A percentile compares a stretch with the other conserved stretches of the same genome.
phyloP scores from a whole-genome alignment of 305 asterid genomes.

The Withania somnifera region DNA sequence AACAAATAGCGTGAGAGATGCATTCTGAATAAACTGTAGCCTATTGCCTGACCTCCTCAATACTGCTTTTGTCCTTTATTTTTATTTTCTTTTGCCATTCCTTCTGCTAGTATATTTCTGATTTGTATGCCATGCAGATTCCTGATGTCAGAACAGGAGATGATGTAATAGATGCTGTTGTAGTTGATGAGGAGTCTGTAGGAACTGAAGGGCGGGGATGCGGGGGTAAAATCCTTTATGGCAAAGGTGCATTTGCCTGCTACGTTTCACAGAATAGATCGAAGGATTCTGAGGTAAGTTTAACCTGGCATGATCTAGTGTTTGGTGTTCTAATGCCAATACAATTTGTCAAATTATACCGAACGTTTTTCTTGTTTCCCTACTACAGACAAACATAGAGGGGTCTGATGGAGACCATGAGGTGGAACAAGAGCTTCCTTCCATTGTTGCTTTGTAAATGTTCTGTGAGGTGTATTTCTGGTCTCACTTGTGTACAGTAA shows the following conservation, averaged over 20 bases:
- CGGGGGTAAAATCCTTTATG: slow-evolving; percentile 86
- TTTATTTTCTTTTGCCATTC: neutral
- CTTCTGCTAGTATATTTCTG: neutral
- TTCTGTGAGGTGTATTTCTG: slow-evolving; percentile 6
- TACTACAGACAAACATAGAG: slow-evolving; percentile 36
- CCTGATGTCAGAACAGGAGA: slow-evolving; percentile 83
- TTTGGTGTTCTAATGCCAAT: neutral
- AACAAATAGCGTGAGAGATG: neutral
- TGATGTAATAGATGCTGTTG: slow-evolving; percentile 66
- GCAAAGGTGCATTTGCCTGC: slow-evolving; percentile 56
- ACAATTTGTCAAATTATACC: neutral
- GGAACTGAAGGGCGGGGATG: slow-evolving; percentile 36
- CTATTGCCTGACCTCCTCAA: neutral
- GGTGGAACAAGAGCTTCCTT: slow-evolving; percentile 82
- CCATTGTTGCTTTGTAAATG: slow-evolving; percentile 69
- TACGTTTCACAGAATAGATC: slow-evolving; percentile 39
- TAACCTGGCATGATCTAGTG: neutral
- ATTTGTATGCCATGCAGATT: slow-evolving; percentile 33
- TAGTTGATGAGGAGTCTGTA: slow-evolving; percentile 67
- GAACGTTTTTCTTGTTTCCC: neutral
- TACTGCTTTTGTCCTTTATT: neutral
- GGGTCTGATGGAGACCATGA: slow-evolving; percentile 63
- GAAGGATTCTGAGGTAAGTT: slow-evolving; percentile 47
- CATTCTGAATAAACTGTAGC: neutral
- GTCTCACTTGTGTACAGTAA: slow-evolving; percentile 41